Percentiles rank a stretch among this genome's conserved stretches.
Conservation (phyloP, 2,329 filamentous ascomycete genomes). For the Aspergillus glaucus region DNA sequence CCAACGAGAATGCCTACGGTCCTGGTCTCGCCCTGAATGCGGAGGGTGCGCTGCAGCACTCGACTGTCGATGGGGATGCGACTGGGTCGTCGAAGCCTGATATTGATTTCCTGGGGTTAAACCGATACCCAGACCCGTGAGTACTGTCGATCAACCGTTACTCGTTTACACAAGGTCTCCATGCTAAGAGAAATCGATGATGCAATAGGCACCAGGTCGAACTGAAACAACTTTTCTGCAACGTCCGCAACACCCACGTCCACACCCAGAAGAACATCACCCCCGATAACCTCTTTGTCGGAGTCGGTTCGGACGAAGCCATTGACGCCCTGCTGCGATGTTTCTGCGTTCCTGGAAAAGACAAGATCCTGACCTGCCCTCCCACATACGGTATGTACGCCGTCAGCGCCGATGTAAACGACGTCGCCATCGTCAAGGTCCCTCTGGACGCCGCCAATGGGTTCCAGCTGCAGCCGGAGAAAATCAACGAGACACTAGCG, state of each 20-base stretch:
- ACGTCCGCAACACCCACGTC: conserved; percentile 72
- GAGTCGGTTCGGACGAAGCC: conserved; percentile 92
- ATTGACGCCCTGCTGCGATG: conserved; percentile 90
- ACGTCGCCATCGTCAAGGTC: conserved; percentile 79
- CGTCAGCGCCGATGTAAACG: conserved; percentile 91
- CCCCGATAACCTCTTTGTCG: conserved; percentile 84
- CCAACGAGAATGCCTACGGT: conserved; percentile 95
- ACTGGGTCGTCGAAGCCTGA: conserved; percentile 45
- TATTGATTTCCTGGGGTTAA: conserved; percentile 72
- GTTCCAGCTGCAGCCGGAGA: conserved; percentile 68
- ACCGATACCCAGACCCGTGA: conserved; percentile 87
- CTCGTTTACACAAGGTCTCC: background rate
- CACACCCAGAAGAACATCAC: conserved; percentile 69
- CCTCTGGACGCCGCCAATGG: conserved; percentile 65
- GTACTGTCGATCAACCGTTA: conserved; percentile 9
- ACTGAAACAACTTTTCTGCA: conserved; percentile 81
- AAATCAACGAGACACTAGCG: conserved; percentile 61
- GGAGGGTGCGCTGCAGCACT: conserved; percentile 44
- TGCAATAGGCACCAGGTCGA: conserved; percentile 64
- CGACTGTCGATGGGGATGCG: conserved; percentile 34
- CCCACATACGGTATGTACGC: conserved; percentile 99
- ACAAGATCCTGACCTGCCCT: conserved; percentile 90
- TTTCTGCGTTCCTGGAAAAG: conserved; percentile 80
- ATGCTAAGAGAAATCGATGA: background rate
- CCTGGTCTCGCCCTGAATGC: conserved; percentile 60